Base-by-base conservation (phyloP, 306 rosid genomes). In the Trichosanthes truncata region DNA sequence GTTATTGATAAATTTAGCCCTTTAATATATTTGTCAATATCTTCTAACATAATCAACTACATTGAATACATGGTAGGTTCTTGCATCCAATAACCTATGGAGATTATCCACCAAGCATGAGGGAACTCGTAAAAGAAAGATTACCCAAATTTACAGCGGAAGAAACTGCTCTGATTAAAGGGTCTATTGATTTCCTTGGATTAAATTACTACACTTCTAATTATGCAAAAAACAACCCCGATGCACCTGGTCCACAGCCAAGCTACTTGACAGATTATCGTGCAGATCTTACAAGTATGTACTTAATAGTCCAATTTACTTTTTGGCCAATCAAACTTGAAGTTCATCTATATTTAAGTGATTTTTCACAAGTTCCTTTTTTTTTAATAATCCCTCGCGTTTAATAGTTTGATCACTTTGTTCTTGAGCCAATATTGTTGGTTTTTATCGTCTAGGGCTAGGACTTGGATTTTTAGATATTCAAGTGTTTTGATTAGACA, bases 51-150 rank as follows among this genome's bases (percentile, higher is more conserved):
- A 46, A 46, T 46, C 51, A 51, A 15, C 7, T 5, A 4, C 6
- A 53, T 53, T 53, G 1, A 53, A 26, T 59, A 23, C 67, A 11
- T 26, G 7, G 14, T 17, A 75, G 81, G 86, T 80, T 3, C 66
- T 14, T 87, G 86, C 83, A 87, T 20, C 89, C 86, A 33, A 11
- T 87, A 26, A 66, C 79, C 18, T 76, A 10, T 41, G 89, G 89
- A 1, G 83, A 84, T 25, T 87, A 84, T n/a, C 87, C 89, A 3
- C 35, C 26, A 6, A 80, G 52, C 31, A 84, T 84, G 87, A 55
- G 26, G 78, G 45, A 71, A 17, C 57, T 87, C 0, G 89, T 80
- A 11, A 84, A 80, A 15, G 65, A 60, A 0, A 46, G 87, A 78
- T 68, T 87, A 31, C 89, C 87, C 10, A 82, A 84, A 43, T 87